Evolutionary conservation across 306 rosid genomes (phyloP), one percentile per base, ranked within the genome.

Genomic region (Rosa rugosa): DNA sequence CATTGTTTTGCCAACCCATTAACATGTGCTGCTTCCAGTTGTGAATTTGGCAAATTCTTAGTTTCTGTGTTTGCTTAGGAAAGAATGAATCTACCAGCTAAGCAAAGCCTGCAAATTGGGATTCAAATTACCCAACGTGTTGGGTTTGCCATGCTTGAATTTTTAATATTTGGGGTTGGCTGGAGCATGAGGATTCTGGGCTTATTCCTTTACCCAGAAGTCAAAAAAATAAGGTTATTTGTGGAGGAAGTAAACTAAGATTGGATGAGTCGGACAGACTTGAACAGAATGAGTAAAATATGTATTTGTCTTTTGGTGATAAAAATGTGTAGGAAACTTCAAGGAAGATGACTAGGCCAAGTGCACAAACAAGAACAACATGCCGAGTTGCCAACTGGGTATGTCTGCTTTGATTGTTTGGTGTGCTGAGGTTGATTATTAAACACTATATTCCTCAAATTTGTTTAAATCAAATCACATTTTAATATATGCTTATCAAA

Each of bases 281-380:
- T 36, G 47, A 65, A 65, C 49, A 40, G 16, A 40, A 18, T 17
- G 46, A 18, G 27, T 66, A 66, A 38, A 66, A 18, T 38, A 66
- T 66, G 71, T 18, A 8, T 5, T 31, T 31, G 41, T 12, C 41
- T 38, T 67, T 40, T 40, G 42, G 42, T 67, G 47, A 38, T 67
- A 0, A 8, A 31, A 8, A 7, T 67, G 49, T 40, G 49, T 40
- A 67, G 71, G 71, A 40, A 38, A 67, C 71, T 40, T 67, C 31
- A 18, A 67, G 71, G 71, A 67, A 40, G 71, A 67, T 66, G 49
- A 66, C 71, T 18, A 17, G 71, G 49, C 71, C 45, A 38, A 6
- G 12, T 67, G 1, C 71, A 67, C 13, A 40, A n/a, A 67, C 71
- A 67, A 41, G 42, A 16, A 66, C 25, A 38, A 66, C 27, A 40